Conservation (phyloP, 1,284 basidiomycete species). For the Trichosporon asahii region DNA sequence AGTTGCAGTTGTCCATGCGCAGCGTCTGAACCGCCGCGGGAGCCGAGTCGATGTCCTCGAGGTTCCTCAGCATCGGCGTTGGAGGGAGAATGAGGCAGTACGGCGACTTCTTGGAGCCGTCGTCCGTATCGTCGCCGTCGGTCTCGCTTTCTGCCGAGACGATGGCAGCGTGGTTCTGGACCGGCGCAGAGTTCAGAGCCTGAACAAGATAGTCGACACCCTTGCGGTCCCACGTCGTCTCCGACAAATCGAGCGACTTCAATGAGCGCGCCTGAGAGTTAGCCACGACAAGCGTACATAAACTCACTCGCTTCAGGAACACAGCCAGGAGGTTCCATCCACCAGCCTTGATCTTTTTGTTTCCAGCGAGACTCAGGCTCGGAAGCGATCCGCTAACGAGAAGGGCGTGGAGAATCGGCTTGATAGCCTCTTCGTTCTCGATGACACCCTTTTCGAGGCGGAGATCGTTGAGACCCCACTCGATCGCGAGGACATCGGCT, state of each 20-base stretch:
- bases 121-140: neutral
- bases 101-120: neutral
- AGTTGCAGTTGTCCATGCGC: slow-evolving; percentile 73
- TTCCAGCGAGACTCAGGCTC: slow-evolving; percentile 81
- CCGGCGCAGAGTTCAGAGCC: slow-evolving; percentile 56
- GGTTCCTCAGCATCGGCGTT: slow-evolving; percentile 40
- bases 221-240: slow-evolving; percentile 79
- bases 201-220: slow-evolving; percentile 75
- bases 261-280: slow-evolving; percentile 63
- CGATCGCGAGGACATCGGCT: slow-evolving; percentile 81
- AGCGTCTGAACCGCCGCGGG: slow-evolving; percentile 62
- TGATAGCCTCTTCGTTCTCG: slow-evolving; percentile 75
- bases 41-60: slow-evolving; percentile 20
- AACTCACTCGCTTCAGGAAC: slow-evolving; percentile 67
- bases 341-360: slow-evolving; percentile 69
- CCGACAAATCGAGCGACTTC: slow-evolving; percentile 83
- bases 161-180: slow-evolving; percentile 4
- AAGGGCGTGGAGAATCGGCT: slow-evolving; percentile 84
- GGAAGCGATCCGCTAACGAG: slow-evolving; percentile 78
- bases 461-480: slow-evolving; percentile 81
- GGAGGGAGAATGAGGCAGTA: slow-evolving; percentile 42
- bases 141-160: neutral
- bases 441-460: slow-evolving; percentile 71
- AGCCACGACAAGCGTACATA: slow-evolving; percentile 2
- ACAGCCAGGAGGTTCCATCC: slow-evolving; percentile 80